phyloP scores from a whole-genome alignment of 2,329 filamentous ascomycete genomes.

The Diaporthe citriasiana region DNA sequence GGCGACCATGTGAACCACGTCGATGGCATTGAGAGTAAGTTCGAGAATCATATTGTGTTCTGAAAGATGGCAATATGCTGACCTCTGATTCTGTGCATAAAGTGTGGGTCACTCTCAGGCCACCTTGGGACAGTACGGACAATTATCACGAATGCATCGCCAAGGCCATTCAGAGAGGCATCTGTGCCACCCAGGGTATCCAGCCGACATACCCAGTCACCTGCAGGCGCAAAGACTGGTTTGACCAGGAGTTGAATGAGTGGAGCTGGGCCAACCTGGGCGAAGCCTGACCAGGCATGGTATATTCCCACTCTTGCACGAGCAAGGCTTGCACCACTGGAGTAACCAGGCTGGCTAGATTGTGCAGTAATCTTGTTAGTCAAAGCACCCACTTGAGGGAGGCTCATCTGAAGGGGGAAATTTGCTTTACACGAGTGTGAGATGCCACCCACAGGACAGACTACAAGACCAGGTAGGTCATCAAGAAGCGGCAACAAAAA shows the following conservation, averaged over 20 bases:
- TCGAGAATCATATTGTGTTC: not conserved
- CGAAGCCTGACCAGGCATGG: not conserved
- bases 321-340: not conserved
- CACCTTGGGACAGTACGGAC: not conserved
- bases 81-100: not conserved
- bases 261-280: not conserved
- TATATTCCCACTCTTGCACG: not conserved
- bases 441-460: not conserved
- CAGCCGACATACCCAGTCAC: not conserved
- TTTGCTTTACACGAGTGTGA: not conserved
- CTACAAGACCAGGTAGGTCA: not conserved
- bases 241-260: not conserved
- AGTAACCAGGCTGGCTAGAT: not conserved
- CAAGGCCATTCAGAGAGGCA: constrained; percentile 7
- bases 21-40: constrained; percentile 3
- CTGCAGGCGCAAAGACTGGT: not conserved
- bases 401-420: not conserved
- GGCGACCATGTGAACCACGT: not conserved
- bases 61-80: not conserved
- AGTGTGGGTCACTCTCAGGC: not conserved
- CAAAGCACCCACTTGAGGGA: not conserved
- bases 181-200: not conserved
- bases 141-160: constrained; percentile 7
- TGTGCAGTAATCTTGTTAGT: not conserved
- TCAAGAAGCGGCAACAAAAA: not conserved